Evolutionary conservation across 352 stramenopile species (phyloP).

Genomic region (Thalassiosira pacifica): DNA sequence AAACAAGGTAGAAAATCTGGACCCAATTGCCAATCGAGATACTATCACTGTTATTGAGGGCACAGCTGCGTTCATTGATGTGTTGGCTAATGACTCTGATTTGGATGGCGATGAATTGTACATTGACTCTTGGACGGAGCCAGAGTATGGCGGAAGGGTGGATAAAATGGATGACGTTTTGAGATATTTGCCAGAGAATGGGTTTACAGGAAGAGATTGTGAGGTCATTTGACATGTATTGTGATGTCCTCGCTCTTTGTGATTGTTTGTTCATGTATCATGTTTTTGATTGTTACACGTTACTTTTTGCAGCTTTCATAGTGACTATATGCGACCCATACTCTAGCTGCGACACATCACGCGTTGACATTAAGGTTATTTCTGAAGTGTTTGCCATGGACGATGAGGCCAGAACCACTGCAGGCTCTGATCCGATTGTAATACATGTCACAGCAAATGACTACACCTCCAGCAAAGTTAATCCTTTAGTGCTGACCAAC

Average conservation of each 20-base stretch:
- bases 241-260: too few relatives aligned
- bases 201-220: background rate
- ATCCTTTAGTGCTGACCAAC: background rate
- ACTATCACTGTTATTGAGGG: background rate
- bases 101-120: background rate
- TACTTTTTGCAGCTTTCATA: background rate
- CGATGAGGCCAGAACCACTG: constrained; percentile 2
- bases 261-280: background rate
- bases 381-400: background rate
- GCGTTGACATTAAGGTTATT: background rate
- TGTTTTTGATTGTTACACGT: too few relatives aligned
- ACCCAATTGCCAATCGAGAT: background rate
- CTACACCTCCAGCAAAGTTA: background rate
- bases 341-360: background rate
- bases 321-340: background rate
- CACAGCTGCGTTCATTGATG: background rate
- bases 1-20: background rate
- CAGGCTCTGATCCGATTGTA: background rate
- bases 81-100: background rate
- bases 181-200: background rate
- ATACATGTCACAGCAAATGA: constrained; percentile 19
- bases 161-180: background rate
- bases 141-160: background rate
- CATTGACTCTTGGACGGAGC: background rate
- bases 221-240: too few relatives aligned